These are phyloP conservation scores for Aspergillus hortae DNA, from an alignment of 2,329 filamentous ascomycete genomes.

Conservation along the genomic window DNA sequence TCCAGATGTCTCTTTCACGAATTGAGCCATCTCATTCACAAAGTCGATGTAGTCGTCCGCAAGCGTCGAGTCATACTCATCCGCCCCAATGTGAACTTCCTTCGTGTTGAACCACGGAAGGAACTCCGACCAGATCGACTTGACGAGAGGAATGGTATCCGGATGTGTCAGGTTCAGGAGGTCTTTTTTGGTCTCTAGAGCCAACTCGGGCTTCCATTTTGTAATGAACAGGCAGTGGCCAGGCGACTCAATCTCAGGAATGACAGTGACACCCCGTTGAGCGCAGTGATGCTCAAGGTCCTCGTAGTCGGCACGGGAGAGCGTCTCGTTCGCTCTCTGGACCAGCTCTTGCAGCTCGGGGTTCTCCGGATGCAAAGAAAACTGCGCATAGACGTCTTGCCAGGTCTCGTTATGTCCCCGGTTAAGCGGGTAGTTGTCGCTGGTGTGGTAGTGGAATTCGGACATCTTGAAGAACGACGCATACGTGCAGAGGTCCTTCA, in stretches of 20 bases:
- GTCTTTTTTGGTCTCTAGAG: slow-evolving; percentile 45
- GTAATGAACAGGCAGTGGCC: slow-evolving; percentile 56
- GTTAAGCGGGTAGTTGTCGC: slow-evolving; percentile 53
- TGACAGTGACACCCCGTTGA: slow-evolving; percentile 53
- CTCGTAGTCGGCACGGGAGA: slow-evolving; percentile 50
- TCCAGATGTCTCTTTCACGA: slow-evolving; percentile 38
- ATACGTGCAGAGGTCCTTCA: slow-evolving; percentile 58
- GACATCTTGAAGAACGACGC: slow-evolving; percentile 62
- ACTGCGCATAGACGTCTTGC: slow-evolving; percentile 52
- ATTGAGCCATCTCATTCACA: slow-evolving; percentile 51
- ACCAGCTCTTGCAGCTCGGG: slow-evolving; percentile 49
- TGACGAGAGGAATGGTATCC: slow-evolving; percentile 51
- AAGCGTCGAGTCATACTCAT: slow-evolving; percentile 50
- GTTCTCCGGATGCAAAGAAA: slow-evolving; percentile 52
- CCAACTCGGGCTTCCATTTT: slow-evolving; percentile 58
- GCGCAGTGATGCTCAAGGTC: slow-evolving; percentile 53
- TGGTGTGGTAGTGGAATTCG: slow-evolving; percentile 56
- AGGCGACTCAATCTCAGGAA: slow-evolving; percentile 59
- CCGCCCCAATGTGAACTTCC: slow-evolving; percentile 55
- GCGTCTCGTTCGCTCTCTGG: slow-evolving; percentile 53
- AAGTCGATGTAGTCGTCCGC: slow-evolving; percentile 51
- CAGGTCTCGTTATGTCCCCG: slow-evolving; percentile 49
- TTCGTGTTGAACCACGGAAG: slow-evolving; percentile 56
- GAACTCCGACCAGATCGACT: slow-evolving; percentile 54
- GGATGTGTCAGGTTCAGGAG: slow-evolving; percentile 56